Evolutionary conservation across 352 stramenopile genomes (phyloP), one percentile per base, ranked within the genome.

Genomic region (Pythium biforme): DNA sequence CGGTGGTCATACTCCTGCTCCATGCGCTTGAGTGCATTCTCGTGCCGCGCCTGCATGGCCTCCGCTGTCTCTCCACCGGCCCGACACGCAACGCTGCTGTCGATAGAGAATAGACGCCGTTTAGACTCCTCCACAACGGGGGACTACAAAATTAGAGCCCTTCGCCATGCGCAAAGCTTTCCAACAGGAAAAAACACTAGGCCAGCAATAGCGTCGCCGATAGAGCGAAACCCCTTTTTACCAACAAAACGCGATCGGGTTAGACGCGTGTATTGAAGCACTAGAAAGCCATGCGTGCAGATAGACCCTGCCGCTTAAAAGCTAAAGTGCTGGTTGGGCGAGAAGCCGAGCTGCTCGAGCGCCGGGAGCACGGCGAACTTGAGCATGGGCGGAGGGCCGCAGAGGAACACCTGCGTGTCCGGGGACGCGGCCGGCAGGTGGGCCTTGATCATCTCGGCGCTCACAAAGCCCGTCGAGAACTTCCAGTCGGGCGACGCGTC

Each of bases 371-470:
- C 98, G 10, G 96, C 96, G 76, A 98, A 99, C 81, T 99, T 99
- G 68, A 99, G 95, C 97, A 99, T 99, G 19, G 96, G 94, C 49
- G 97, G 97, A 29, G 97, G 97, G 34, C 97, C 97, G 77, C 97
- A 99, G 82, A 99, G 96, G 69, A 99, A 96, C 56, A 99, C 89
- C 68, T 96, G 77, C 45, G 77, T 89, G 64, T 94, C 90, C 23
- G 81, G 59, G 11, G 64, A 78, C 15, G 94, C 79, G 33, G 71
- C 74, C 20, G 90, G 92, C 46, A 99, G 69, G 75, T 98, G 84
- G 52, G 81, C 73, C 60, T 88, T 79, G 76, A 98, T 97, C 96
- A 99, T 98, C 14, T 94, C 88, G 31, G 92, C 92, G 19, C 76
- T 95, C 47, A 99, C 96, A 65, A 99, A 99, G 65, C 97, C 97